These are phyloP conservation scores for Sistotremastrum suecicum DNA, from an alignment of 768 basidiomycete genomes.

Conservation along the genomic window DNA sequence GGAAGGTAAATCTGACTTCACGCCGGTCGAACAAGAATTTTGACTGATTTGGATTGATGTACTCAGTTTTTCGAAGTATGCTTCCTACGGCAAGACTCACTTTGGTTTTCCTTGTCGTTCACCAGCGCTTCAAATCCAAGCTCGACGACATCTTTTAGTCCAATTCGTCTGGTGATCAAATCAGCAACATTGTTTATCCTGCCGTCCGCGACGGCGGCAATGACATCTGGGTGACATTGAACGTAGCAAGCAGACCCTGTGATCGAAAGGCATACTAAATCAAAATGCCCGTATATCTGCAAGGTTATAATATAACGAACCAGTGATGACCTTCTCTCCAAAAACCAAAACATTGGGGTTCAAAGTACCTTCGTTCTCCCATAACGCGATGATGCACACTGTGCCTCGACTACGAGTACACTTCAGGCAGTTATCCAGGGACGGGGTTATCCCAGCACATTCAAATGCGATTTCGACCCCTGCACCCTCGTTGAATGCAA, in stretches of 20 bases:
- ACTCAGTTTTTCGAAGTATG: too few species aligned
- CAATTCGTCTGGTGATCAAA: conserved; percentile 28
- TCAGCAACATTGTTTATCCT: conserved; percentile 24
- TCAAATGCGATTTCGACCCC: conserved; percentile 36
- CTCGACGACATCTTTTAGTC: conserved; percentile 27
- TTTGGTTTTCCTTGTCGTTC: conserved; percentile 26
- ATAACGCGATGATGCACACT: conserved; percentile 28
- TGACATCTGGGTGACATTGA: conserved; percentile 23
- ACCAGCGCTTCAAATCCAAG: conserved; percentile 27
- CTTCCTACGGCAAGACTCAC: conserved; percentile 12
- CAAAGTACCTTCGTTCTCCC: conserved; percentile 22
- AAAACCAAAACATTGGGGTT: conserved; percentile 23
- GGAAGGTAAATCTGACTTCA: too few species aligned
- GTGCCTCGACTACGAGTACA: conserved; percentile 25
- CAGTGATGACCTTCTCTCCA: conserved; percentile 25
- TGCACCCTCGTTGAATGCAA: conserved; percentile 15
- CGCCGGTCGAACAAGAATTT: too few species aligned
- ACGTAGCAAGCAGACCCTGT: conserved; percentile 20
- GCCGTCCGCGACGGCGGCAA: conserved; percentile 25
- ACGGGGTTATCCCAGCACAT: conserved; percentile 27
- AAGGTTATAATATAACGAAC: conserved; percentile 11
- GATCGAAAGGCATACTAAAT: neutral
- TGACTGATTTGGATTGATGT: too few species aligned
- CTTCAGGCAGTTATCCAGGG: conserved; percentile 21
- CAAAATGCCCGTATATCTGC: neutral